Evolutionary conservation across 768 basidiomycete genomes (phyloP).

Genomic region (Calocybe gangraenosa): DNA sequence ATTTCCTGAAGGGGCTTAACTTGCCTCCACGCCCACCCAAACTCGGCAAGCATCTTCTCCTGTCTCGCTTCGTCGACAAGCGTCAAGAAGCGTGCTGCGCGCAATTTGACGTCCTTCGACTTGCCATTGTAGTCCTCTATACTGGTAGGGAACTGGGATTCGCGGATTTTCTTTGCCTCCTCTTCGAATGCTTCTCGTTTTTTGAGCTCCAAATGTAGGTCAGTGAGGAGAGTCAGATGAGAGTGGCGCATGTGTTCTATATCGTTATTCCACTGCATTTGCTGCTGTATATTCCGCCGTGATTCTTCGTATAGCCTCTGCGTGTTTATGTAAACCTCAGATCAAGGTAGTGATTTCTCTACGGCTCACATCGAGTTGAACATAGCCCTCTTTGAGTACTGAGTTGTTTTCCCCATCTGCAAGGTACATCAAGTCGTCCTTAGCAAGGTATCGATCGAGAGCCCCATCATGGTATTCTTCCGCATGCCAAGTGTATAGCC

Average conservation of each 20-base stretch:
- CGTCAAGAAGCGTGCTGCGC: slow-evolving; percentile 45
- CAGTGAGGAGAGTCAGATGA: slow-evolving; percentile 23
- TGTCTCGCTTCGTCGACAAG: slow-evolving; percentile 22
- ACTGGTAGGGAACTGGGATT: slow-evolving; percentile 29
- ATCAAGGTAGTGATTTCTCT: no score
- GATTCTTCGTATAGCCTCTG: slow-evolving; percentile 24
- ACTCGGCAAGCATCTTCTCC: slow-evolving; percentile 46
- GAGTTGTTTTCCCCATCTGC: slow-evolving; percentile 19
- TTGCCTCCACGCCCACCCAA: slow-evolving; percentile 48
- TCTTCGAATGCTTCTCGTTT: slow-evolving; percentile 20
- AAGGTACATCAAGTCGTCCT: slow-evolving; percentile 24
- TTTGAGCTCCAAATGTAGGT: slow-evolving; percentile 16
- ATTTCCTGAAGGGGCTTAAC: slow-evolving; percentile 37
- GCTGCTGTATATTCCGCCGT: slow-evolving; percentile 14
- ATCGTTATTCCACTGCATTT: slow-evolving; percentile 26
- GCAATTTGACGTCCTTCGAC: slow-evolving; percentile 40
- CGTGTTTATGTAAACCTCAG: not conserved
- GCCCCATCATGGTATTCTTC: slow-evolving; percentile 32
- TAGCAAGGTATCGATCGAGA: slow-evolving; percentile 27
- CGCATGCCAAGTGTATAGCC: slow-evolving; percentile 31
- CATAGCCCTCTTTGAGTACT: slow-evolving; percentile 15
- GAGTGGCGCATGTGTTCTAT: slow-evolving; percentile 26
- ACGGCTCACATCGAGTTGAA: slow-evolving; percentile 19
- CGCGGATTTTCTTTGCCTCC: slow-evolving; percentile 19
- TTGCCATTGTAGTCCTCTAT: slow-evolving; percentile 30